Percentiles rank a stretch among this genome's conserved stretches.
Conservation (phyloP, 2,329 filamentous ascomycete species). For the Aspergillus aculeatus region DNA sequence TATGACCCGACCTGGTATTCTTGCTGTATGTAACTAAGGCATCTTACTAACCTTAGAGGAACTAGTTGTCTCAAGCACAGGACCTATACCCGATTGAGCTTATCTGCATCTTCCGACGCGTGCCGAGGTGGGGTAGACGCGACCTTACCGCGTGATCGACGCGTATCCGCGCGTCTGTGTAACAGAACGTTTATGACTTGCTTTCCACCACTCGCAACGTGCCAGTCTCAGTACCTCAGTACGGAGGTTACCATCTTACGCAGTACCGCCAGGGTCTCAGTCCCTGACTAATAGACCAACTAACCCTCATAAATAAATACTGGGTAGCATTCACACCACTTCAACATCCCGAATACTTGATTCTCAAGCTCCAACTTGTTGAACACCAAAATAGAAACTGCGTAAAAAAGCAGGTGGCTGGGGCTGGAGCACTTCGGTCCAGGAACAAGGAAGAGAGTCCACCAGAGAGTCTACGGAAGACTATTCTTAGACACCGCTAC, state of each 20-base stretch:
- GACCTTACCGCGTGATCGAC: slow-evolving; percentile 19
- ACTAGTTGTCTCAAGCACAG: too few relatives aligned
- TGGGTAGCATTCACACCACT: too few relatives aligned
- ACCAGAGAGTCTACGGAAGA: neutral
- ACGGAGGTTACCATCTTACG: neutral
- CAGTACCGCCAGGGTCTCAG: neutral
- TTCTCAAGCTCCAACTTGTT: neutral
- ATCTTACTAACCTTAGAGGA: too few relatives aligned
- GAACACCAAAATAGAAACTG: neutral
- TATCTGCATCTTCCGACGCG: slow-evolving; percentile 12
- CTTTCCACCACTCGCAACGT: slow-evolving; percentile 1
- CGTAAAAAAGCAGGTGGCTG: slow-evolving; percentile 1
- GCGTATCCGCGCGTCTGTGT: slow-evolving; percentile 22
- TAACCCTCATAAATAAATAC: neutral
- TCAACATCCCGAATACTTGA: too few relatives aligned
- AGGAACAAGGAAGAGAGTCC: neutral
- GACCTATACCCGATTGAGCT: neutral
- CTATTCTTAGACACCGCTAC: neutral
- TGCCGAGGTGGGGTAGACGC: slow-evolving; percentile 22
- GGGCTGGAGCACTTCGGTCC: neutral
- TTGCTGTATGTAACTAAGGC: too few relatives aligned
- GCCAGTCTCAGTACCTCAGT: neutral
- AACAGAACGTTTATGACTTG: slow-evolving; percentile 14
- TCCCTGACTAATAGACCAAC: slow-evolving; percentile 5
- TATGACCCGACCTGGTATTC: too few relatives aligned